Evolutionary conservation across 2,329 filamentous ascomycete species (phyloP), one percentile per base, ranked within the genome.

Genomic region (Fusarium sarcochroum): DNA sequence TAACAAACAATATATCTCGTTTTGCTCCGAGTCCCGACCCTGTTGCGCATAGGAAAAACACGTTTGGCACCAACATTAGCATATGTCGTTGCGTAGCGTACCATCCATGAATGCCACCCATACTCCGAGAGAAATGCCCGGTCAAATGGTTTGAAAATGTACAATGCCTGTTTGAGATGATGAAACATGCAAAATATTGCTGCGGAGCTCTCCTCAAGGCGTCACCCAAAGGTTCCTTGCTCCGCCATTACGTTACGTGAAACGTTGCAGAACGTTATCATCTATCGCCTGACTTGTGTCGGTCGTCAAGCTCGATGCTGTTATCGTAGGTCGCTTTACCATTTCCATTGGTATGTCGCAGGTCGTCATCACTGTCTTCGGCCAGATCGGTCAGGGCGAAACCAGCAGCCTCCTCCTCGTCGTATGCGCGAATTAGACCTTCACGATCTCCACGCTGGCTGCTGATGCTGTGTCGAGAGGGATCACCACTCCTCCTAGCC

Each of bases 371-470:
- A 70, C 87, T 91, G 66, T 96, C 92, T 69, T 94, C 92, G 3
- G 91, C 86, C 38, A 98, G 82, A 72, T 97, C 93, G 15, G 89
- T 88, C 46, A 98, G 84, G 40, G 92, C 92, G 67, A 97, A 93
- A 7, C 87, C 89, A 41, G 86, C 86, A 44, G 85, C 85, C 73
- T 92, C 89, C 77, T 98, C 94, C 63, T 96, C 89, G 73, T 98
- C 95, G 74, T 97, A 98, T 13, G 90, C 91, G 64, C 91, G 91
- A 79, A 98, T 97, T 23, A 98, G 84, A 6, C 93, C 93, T 69
- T 94, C 90, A 55, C 93, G 87, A 72, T 96, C 93, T 37, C 88
- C 87, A 63, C 86, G 85, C 59, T 84, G 88, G 75, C 87, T 88
- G 75, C 89, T 88, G 47, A 88, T 85, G 73, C 89, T 90, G 75